Evolutionary conservation across 164 flowering plant species (phyloP).

Genomic region (Stephania yunnanensis): DNA sequence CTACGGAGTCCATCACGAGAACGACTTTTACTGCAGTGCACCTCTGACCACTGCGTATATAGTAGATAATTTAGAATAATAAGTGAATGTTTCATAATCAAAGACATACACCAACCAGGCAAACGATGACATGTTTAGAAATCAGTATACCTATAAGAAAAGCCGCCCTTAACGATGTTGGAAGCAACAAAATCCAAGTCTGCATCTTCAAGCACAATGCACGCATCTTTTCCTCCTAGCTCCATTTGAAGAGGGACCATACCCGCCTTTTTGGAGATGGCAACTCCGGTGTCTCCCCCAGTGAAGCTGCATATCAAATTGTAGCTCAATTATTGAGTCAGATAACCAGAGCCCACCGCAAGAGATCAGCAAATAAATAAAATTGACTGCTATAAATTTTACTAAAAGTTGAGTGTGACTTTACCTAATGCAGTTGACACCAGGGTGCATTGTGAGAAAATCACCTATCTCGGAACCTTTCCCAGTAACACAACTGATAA

Average conservation of each 20-base stretch:
- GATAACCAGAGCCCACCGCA: no score
- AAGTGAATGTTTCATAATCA: neutral
- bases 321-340: neutral
- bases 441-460: slow-evolving; percentile 98
- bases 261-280: slow-evolving; percentile 96
- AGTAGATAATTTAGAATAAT: neutral
- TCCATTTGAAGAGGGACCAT: slow-evolving; percentile 99
- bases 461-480: slow-evolving; percentile 99
- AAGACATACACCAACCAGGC: slow-evolving; percentile 16
- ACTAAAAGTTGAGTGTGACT: neutral
- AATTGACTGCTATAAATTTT: neutral
- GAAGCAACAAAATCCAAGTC: slow-evolving; percentile 87
- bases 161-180: slow-evolving; percentile 91
- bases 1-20: slow-evolving; percentile 87
- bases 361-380: neutral
- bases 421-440: slow-evolving; percentile 92
- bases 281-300: slow-evolving; percentile 95
- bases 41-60: slow-evolving; percentile 74
- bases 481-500: slow-evolving; percentile 90
- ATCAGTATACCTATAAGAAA: slow-evolving; percentile 73
- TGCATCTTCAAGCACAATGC: slow-evolving; percentile 97
- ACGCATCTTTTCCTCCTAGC: slow-evolving; percentile 97
- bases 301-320: slow-evolving; percentile 56
- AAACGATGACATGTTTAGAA: neutral
- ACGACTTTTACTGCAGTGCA: slow-evolving; percentile 97